These are phyloP conservation scores for Exsudoporus frostii DNA, from an alignment of 768 basidiomycete species.

Conservation along the genomic window DNA sequence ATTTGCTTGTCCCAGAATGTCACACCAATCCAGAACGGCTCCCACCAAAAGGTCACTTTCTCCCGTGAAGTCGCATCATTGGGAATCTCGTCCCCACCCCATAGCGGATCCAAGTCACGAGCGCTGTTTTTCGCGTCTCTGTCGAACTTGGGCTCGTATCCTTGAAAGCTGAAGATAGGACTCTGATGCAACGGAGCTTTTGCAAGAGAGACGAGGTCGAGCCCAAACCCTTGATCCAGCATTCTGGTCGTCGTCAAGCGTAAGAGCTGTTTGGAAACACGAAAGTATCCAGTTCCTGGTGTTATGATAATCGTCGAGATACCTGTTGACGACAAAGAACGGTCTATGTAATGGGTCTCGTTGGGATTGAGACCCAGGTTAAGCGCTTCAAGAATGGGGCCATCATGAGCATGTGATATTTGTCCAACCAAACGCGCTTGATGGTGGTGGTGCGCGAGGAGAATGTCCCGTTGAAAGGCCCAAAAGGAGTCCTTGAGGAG, in stretches of 20 bases:
- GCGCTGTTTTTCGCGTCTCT: slow-evolving; percentile 43
- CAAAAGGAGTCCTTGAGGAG: slow-evolving; percentile 86
- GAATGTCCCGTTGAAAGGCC: slow-evolving; percentile 88
- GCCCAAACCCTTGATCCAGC: slow-evolving; percentile 87
- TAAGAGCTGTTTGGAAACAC: slow-evolving; percentile 85
- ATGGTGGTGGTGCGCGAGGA: slow-evolving; percentile 86
- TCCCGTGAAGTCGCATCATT: slow-evolving; percentile 33
- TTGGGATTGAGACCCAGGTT: slow-evolving; percentile 91
- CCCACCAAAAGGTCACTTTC: slow-evolving; percentile 79
- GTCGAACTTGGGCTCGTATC: slow-evolving; percentile 56
- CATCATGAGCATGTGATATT: slow-evolving; percentile 86
- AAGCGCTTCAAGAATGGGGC: slow-evolving; percentile 91
- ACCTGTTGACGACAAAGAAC: slow-evolving; percentile 88
- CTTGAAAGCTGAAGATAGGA: slow-evolving; percentile 87
- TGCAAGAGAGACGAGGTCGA: slow-evolving; percentile 84
- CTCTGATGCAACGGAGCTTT: slow-evolving; percentile 92
- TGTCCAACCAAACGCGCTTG: slow-evolving; percentile 73
- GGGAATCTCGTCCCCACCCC: slow-evolving; percentile 62
- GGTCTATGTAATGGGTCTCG: slow-evolving; percentile 93
- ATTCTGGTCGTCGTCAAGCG: slow-evolving; percentile 90
- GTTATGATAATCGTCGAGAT: slow-evolving; percentile 81
- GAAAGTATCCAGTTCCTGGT: slow-evolving; percentile 91
- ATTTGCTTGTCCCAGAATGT: slow-evolving; percentile 87
- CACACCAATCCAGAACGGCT: slow-evolving; percentile 81
- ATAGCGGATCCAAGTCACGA: slow-evolving; percentile 64